Conservation (phyloP, 106 monocot genomes). For the Triglochin maritima region DNA sequence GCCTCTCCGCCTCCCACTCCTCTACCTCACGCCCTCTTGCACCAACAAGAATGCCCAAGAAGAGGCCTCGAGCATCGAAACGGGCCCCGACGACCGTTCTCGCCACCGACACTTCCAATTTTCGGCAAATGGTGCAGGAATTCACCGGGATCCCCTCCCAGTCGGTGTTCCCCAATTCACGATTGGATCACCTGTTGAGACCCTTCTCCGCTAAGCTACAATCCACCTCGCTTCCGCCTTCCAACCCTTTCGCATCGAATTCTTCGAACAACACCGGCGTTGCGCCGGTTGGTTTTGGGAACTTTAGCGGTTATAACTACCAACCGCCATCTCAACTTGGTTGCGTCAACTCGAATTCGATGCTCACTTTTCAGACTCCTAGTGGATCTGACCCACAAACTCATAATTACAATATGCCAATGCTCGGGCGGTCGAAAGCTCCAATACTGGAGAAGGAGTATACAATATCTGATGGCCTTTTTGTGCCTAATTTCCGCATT, state of each 20-base stretch:
- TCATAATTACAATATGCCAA: too few relatives aligned
- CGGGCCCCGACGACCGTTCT: slow-evolving; percentile 72
- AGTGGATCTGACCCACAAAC: too few relatives aligned
- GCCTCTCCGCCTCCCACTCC: slow-evolving; percentile 34
- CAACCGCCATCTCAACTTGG: slow-evolving; percentile 10
- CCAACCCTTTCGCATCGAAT: neutral
- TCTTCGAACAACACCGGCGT: neutral
- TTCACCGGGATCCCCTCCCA: slow-evolving; percentile 77
- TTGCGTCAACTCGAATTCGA: slow-evolving; percentile 3
- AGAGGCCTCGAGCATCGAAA: slow-evolving; percentile 57
- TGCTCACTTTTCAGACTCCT: slow-evolving; percentile 3
- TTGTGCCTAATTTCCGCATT: neutral
- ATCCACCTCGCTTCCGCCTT: neutral
- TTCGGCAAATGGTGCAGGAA: slow-evolving; percentile 92
- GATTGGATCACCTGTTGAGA: slow-evolving; percentile 33
- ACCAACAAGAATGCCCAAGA: slow-evolving; percentile 24
- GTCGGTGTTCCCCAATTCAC: slow-evolving; percentile 30
- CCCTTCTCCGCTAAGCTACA: slow-evolving; percentile 33
- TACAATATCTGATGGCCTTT: neutral
- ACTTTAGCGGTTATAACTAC: slow-evolving; percentile 4
- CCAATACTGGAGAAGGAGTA: neutral
- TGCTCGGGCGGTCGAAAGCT: neutral
- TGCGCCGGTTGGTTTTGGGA: neutral
- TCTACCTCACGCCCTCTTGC: slow-evolving; percentile 10
- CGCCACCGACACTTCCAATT: slow-evolving; percentile 80